phyloP scores from a whole-genome alignment of 257 asterid species.

The Solanum raphanifolium region DNA sequence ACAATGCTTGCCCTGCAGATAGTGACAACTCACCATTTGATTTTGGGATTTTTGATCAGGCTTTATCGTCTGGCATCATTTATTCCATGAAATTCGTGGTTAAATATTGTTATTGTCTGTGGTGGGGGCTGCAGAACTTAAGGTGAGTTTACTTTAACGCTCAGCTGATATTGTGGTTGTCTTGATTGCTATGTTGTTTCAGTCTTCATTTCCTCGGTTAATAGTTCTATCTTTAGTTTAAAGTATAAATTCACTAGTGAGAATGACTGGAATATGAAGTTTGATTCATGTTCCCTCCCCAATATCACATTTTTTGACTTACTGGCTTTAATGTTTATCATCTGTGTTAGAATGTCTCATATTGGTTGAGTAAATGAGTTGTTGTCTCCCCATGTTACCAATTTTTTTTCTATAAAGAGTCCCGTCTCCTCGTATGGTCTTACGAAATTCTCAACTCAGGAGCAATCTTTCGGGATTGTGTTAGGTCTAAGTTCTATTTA shows the following conservation, averaged over 20 bases:
- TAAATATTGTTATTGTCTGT: constrained; percentile 88
- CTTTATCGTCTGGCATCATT: constrained; percentile 71
- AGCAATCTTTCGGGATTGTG: not conserved
- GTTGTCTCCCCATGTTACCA: not conserved
- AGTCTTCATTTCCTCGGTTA: not conserved
- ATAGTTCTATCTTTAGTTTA: not conserved
- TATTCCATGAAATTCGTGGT: constrained; percentile 54
- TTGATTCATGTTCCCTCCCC: not conserved
- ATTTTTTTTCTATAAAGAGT: not conserved
- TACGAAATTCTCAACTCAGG: not conserved
- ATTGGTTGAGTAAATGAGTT: not conserved
- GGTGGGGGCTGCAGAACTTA: constrained; percentile 99
- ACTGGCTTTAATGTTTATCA: not conserved
- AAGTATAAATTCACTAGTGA: not conserved
- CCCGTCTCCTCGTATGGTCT: not conserved
- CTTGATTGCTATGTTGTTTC: not conserved
- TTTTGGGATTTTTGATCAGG: constrained; percentile 90
- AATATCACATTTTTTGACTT: not conserved
- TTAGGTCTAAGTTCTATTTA: not conserved
- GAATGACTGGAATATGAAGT: not conserved
- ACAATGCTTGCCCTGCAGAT: constrained; percentile 49
- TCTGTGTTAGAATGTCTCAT: not conserved
- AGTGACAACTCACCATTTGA: constrained; percentile 55
- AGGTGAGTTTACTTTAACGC: constrained; percentile 40
- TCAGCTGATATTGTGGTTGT: not conserved